phyloP scores from a whole-genome alignment of 176 grass and related monocot genomes.

The Stipa capillata region DNA sequence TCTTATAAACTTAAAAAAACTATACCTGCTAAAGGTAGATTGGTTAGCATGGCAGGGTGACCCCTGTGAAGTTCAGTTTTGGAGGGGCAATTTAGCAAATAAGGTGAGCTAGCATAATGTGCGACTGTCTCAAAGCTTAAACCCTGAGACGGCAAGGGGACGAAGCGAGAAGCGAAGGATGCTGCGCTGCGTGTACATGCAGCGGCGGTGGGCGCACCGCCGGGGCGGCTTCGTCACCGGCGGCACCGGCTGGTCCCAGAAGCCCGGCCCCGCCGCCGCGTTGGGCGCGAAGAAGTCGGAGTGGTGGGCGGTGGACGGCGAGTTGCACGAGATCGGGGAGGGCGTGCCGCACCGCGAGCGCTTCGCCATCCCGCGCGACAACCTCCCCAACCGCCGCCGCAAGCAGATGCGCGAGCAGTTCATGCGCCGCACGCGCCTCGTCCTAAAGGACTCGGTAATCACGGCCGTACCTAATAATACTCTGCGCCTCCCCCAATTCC shows the following conservation, averaged over 20 bases:
- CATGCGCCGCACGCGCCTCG: slow-evolving; percentile 93
- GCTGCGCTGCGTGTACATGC: slow-evolving; percentile 38
- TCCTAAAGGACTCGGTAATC: slow-evolving; percentile 78
- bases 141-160: background rate
- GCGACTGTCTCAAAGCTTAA: no score
- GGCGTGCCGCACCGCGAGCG: slow-evolving; percentile 81
- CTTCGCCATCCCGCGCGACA: slow-evolving; percentile 85
- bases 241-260: slow-evolving; percentile 27
- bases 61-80: no score
- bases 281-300: slow-evolving; percentile 48
- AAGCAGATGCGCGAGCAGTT: slow-evolving; percentile 99
- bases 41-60: no score
- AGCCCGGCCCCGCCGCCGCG: background rate
- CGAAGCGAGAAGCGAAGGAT: background rate
- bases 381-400: slow-evolving; percentile 85
- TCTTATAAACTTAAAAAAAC: no score
- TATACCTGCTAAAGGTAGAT: no score
- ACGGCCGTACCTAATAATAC: background rate
- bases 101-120: no score
- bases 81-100: no score
- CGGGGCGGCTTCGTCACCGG: slow-evolving; percentile 32
- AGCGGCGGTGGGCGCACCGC: slow-evolving; percentile 48
- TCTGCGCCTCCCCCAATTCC: background rate
- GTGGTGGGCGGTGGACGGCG: slow-evolving; percentile 93
- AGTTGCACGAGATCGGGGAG: slow-evolving; percentile 95